Base-by-base conservation (phyloP, 495 filamentous ascomycete species). In the Usnea hakonensis region DNA sequence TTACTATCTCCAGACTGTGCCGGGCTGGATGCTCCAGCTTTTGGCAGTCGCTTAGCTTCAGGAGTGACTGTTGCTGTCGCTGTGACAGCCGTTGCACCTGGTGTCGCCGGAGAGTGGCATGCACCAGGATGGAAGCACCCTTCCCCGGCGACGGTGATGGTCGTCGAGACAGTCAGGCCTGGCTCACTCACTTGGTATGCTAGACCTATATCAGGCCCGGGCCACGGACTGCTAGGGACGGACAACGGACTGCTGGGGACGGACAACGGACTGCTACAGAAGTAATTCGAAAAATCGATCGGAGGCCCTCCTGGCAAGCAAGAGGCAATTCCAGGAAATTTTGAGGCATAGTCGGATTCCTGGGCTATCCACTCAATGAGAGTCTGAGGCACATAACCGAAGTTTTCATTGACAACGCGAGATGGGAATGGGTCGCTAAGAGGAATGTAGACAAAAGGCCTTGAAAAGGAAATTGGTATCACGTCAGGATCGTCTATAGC, bases 291-390 rank as follows among this genome's bases (percentile, higher is more conserved):
- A 6, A 43, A 46, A 30, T n/a, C 26, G 5, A 46, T 17, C 1
- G 13, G 32, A 43, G 61, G 61, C 35, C 62, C 62, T 10, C 62
- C 56, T 23, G 62, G 62, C 28, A 60, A 36, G 57, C 57, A 64
- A 28, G 62, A 64, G 1, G 9, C 62, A 1, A 64, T 8, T 2
- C 23, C 43, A 60, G 56, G 57, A 35, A 53, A 53, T 8, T 50
- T 57, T 6, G 14, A 26, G 19, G 19, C 6, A 16, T 53, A 41
- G n/a, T 14, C n/a, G 5, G 62, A 23, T 36, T 55, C 28, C 21
- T 41, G 17, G 8, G 38, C 35, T 21, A 64, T 64, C 57, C 56
- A 64, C 3, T 44, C 23, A 48, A 64, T 55, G 10, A 64, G 43
- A 17, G 33, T 28, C 9, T 55, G 35, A 41, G 62, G 62, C 9